Evolutionary conservation across 768 basidiomycete species (phyloP), one percentile per base, ranked within the genome.

Genomic region (Serendipita vermifera): DNA sequence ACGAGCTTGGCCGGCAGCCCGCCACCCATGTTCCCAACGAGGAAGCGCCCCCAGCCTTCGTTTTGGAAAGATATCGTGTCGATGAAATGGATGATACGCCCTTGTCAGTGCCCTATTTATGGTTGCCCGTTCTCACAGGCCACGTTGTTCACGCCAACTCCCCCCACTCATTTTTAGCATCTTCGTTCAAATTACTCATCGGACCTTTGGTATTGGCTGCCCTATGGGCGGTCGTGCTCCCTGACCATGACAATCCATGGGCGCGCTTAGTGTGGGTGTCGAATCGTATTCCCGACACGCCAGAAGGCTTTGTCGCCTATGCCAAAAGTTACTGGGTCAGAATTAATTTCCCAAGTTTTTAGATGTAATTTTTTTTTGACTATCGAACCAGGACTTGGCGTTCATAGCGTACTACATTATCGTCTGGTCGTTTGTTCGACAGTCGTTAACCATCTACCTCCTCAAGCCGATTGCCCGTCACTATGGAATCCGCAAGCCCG

Each of bases 361-460:
- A 7, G 26, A 53, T 27, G 4, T 17, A 22, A 27, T 33, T 57
- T n/a, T n/a, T n/a, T n/a, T n/a, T n/a, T n/a, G 27, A 6, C 22
- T 32, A 6, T 31, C 13, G 29, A 20, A 9, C 61, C 69, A 78
- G 58, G 94, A 98, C 65, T 59, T 91, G 6, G 64, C 76, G 14
- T 99, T 99, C 70, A 62, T 97, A 41, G 75, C 75, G 2, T 93
- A 88, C 69, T 74, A 93, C 64, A 73, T 97, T 68, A 71, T 98
- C 51, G 81, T 94, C 63, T 98, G 85, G 72, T 93, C 90, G 1
- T 86, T 91, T 66, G 61, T 92, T 38, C 82, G 94, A 29, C 91
- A 97, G 69, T 64, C 73, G 39, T 65, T 90, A 66, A 79, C 83
- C 15, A 61, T 85, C 63, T 78, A 77, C 56, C 33, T 89, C 9